Conservation (phyloP, 1,284 basidiomycete species). For the Ceratobasidium sp. region DNA sequence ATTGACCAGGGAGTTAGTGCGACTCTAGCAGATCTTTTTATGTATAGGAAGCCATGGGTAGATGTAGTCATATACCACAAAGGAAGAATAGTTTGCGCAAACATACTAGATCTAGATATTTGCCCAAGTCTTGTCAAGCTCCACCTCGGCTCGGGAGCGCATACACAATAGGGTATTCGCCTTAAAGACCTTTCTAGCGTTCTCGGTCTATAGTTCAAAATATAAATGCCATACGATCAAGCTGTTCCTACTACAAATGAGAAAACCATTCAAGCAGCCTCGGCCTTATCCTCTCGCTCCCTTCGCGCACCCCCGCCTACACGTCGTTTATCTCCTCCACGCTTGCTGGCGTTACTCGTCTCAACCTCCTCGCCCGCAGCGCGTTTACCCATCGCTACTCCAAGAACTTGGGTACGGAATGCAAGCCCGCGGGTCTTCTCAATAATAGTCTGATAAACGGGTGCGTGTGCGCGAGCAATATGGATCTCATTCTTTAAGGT, state of each 20-base stretch:
- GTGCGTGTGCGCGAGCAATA: conserved; percentile 90
- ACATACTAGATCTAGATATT: not conserved
- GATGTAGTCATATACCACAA: not conserved
- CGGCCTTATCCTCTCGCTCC: conserved; percentile 68
- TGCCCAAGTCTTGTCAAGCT: not conserved
- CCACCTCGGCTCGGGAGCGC: not conserved
- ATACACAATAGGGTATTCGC: not conserved
- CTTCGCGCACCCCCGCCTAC: conserved; percentile 59
- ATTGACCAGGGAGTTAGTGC: not conserved
- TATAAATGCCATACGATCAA: not conserved
- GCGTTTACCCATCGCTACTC: conserved; percentile 80
- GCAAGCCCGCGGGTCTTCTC: conserved; percentile 95
- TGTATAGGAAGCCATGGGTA: not conserved
- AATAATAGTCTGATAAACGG: conserved; percentile 94
- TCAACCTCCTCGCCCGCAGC: conserved; percentile 52
- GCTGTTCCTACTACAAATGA: conserved; percentile 15
- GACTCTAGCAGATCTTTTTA: not conserved
- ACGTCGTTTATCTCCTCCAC: conserved; percentile 40
- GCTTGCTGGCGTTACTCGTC: conserved; percentile 40
- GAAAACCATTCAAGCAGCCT: conserved; percentile 59
- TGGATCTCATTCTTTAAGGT: conserved; percentile 87
- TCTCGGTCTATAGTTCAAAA: not conserved
- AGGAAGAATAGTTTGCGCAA: not conserved
- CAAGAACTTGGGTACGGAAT: conserved; percentile 90
- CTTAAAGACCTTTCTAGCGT: not conserved